Conservation (phyloP, 768 basidiomycete genomes). For the Lactifluus piperatus region DNA sequence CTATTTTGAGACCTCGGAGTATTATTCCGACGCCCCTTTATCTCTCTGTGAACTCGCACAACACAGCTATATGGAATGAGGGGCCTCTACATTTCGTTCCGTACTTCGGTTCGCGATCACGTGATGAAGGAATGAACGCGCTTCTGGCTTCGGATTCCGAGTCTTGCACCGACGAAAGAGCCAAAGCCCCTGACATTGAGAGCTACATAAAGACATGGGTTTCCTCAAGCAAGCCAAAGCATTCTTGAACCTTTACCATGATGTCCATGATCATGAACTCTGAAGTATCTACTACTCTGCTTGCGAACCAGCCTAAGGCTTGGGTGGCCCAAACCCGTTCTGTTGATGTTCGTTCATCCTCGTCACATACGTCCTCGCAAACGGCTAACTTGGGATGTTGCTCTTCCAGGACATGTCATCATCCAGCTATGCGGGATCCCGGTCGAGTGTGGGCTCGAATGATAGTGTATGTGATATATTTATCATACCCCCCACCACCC, state of each 20-base stretch:
- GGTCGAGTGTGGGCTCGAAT: background rate
- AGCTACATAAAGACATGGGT: constrained; percentile 4
- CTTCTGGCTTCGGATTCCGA: background rate
- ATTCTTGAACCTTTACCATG: background rate
- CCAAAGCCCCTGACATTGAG: constrained; percentile 6
- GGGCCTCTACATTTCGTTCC: background rate
- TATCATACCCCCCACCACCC: too few species aligned
- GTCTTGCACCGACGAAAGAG: too few species aligned
- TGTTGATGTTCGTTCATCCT: background rate
- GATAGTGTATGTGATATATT: background rate
- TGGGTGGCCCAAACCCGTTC: background rate
- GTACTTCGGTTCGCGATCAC: constrained; percentile 1
- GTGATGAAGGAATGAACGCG: background rate
- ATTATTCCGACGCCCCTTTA: background rate
- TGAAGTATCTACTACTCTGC: background rate
- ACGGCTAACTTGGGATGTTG: background rate
- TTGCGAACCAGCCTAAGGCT: background rate
- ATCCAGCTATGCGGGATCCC: background rate
- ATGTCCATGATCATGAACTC: background rate
- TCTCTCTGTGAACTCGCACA: background rate
- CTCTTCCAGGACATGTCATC: background rate
- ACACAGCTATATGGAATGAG: background rate
- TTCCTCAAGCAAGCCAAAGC: background rate
- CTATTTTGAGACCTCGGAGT: background rate
- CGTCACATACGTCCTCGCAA: background rate